Base-by-base conservation (phyloP, 177 flowering plant species). In the Telopea speciosissima region DNA sequence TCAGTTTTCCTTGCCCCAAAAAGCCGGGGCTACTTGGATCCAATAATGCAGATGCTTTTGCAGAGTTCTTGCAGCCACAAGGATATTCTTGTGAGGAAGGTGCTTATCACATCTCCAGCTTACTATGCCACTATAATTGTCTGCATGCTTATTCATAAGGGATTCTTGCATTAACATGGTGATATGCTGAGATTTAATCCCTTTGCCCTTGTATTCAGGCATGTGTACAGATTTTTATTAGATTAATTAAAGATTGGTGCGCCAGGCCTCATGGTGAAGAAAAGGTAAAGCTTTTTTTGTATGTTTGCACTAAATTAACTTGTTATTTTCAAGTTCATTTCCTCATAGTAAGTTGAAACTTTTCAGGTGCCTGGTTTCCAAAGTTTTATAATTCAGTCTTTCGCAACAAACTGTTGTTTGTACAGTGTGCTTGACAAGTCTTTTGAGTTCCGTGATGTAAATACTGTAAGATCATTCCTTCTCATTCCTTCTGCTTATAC, bases 221-320 rank as follows among this genome's bases (percentile, higher is more conserved):
- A 61, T 93, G 97, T 73, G 97, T 96, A 17, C 99, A 96, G 79
- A 90, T 93, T 73, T 90, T 96, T 79, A 81, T 81, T 72, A 85
- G 87, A 80, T 81, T 96, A 62, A 96, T 96, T 45, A 92, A 87
- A 81, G 99, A 96, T 74, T 96, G 99, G 99, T 88, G 94, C 70
- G 26, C 84, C 49, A 70, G 73, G 68, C 77, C 88, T 25, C 58
- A 72, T 73, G 90, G 83, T 26, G 94, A 93, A 79, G 98, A 96
- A 71, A 88, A 86, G 97, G 99, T 93, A 72, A 74, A n/a, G 36
- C 62, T 12, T 11, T 12, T 11, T 64, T 25, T 70, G 1, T 58
- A 2, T 8, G 21, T 13, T 64, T 60, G 16, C 59, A 31, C 26
- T 66, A 62, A 36, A 36, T 36, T 36, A 36, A 36, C 40, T 7